Percentiles rank a stretch among this genome's conserved stretches.
Evolutionary conservation across 768 basidiomycete species (phyloP).

Genomic region (Lactifluus rugatus): DNA sequence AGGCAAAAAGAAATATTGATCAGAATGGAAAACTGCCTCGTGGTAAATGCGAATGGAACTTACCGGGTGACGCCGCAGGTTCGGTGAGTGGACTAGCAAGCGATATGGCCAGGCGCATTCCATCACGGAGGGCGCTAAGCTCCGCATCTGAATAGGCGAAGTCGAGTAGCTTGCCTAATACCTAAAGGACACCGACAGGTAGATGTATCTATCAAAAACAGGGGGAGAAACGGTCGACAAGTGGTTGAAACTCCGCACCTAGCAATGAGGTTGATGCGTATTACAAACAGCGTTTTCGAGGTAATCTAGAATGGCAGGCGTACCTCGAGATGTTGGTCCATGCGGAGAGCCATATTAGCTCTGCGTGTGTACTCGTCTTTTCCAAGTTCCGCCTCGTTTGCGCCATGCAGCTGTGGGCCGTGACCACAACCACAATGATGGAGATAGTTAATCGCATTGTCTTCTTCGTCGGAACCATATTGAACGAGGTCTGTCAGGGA

Average conservation of each 20-base stretch:
- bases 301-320: slow-evolving; percentile 22
- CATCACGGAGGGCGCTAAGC: slow-evolving; percentile 57
- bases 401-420: slow-evolving; percentile 53
- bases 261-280: neutral
- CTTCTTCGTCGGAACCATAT: slow-evolving; percentile 66
- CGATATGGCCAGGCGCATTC: slow-evolving; percentile 50
- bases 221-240: slow-evolving; percentile 1
- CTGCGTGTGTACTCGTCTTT: slow-evolving; percentile 61
- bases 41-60: slow-evolving; percentile 21
- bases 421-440: slow-evolving; percentile 64
- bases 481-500: slow-evolving; percentile 48
- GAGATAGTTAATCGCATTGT: slow-evolving; percentile 42
- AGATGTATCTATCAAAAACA: neutral
- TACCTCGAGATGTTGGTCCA: slow-evolving; percentile 79
- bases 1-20: slow-evolving; percentile 12
- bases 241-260: slow-evolving; percentile 21
- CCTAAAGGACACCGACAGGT: slow-evolving; percentile 38
- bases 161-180: slow-evolving; percentile 65
- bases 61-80: slow-evolving; percentile 44
- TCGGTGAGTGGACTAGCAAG: slow-evolving; percentile 40
- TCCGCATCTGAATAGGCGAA: slow-evolving; percentile 68
- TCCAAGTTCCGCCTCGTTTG: slow-evolving; percentile 46
- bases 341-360: slow-evolving; percentile 61
- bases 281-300: slow-evolving; percentile 1
- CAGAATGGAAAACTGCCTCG: slow-evolving; percentile 18